Evolutionary conservation across 164 flowering plant species (phyloP).

Genomic region (Buxus sempervirens): DNA sequence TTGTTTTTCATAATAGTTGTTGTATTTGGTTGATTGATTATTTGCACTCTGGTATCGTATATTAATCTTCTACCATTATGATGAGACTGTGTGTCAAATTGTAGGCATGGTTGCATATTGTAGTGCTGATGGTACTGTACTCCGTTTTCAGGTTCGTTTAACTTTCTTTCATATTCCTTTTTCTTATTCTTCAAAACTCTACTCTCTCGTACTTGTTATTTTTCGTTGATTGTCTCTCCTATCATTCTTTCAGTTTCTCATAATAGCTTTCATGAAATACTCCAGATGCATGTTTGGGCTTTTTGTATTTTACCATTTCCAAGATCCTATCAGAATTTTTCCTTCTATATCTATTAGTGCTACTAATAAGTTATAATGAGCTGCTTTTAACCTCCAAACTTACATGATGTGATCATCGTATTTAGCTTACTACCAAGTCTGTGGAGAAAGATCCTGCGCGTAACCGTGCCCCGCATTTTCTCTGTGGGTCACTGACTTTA

Average conservation of each 20-base stretch:
- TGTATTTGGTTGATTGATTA: too few relatives aligned
- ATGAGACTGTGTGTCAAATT: neutral
- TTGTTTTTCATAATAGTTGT: too few relatives aligned
- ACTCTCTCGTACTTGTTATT: neutral
- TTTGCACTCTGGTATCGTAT: neutral
- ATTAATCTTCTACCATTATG: neutral
- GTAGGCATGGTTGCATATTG: constrained; percentile 89
- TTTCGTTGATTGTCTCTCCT: neutral
- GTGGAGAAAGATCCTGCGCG: constrained; percentile 63
- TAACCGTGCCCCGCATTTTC: constrained; percentile 61
- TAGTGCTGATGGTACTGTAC: constrained; percentile 68
- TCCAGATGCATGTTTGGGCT: neutral
- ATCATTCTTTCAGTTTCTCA: neutral
- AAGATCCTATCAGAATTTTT: neutral
- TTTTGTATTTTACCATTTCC: too few relatives aligned
- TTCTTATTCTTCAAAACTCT: too few relatives aligned
- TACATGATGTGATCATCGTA: neutral
- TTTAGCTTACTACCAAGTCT: constrained; percentile 67
- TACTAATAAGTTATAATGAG: neutral
- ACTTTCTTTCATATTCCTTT: neutral
- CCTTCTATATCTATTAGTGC: neutral
- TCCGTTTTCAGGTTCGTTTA: constrained; percentile 63
- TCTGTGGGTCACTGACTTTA: constrained; percentile 56
- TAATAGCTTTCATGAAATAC: neutral
- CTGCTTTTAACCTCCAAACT: neutral